A percentile compares a stretch with the other conserved stretches of the same genome.
These are phyloP conservation scores for Colletotrichum sp. DNA, from an alignment of 2,329 filamentous ascomycete species.

Conservation along the genomic window DNA sequence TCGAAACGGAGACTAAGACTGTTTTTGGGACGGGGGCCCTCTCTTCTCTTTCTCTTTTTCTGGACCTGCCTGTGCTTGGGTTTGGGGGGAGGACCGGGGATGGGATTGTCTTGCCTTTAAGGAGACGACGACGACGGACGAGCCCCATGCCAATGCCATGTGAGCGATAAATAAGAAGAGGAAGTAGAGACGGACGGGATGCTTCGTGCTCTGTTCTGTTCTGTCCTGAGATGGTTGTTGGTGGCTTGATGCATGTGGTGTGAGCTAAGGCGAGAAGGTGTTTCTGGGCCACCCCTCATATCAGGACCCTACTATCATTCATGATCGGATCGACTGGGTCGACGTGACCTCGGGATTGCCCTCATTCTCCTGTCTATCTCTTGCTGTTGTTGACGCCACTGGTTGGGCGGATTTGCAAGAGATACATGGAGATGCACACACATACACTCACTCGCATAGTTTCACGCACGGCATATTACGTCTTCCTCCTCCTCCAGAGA, in stretches of 20 bases:
- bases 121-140: not conserved
- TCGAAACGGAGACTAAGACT: conserved; percentile 18
- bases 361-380: conserved; percentile 5
- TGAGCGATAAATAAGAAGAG: not conserved
- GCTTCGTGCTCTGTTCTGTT: not conserved
- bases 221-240: not conserved
- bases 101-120: not conserved
- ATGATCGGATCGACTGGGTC: not conserved
- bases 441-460: not conserved
- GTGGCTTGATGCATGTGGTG: conserved; percentile 18
- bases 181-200: not conserved
- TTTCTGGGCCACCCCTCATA: not conserved
- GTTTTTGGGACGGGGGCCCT: not conserved
- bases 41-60: not conserved
- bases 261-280: conserved; percentile 3
- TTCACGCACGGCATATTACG: not conserved
- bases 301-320: conserved; percentile 6
- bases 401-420: not conserved
- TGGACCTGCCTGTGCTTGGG: not conserved
- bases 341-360: not conserved
- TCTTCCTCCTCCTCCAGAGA: not conserved
- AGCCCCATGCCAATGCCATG: not conserved
- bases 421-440: not conserved
- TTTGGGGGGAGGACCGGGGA: not conserved
- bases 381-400: conserved; percentile 3